Conservation (phyloP, 768 basidiomycete genomes). For the Hirschioporus abietinus region DNA sequence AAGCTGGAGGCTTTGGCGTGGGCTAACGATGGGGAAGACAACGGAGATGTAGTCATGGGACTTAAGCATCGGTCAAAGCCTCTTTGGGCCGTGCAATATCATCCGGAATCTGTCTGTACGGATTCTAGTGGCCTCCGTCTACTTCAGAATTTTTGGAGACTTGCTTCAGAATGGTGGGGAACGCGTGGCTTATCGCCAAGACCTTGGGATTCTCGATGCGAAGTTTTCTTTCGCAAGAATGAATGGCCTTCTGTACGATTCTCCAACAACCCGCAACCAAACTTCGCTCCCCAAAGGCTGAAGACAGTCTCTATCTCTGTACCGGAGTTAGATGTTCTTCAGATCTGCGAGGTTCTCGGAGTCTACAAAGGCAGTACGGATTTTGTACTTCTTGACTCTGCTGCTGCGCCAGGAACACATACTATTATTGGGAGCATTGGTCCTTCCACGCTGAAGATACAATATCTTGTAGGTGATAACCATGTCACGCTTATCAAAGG, state of each 20-base stretch:
- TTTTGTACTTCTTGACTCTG: slow-evolving; percentile 73
- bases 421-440: slow-evolving; percentile 66
- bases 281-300: slow-evolving; percentile 18
- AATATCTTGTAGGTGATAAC: slow-evolving; percentile 46
- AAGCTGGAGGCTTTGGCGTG: slow-evolving; percentile 63
- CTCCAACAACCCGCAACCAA: slow-evolving; percentile 16
- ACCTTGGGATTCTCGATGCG: slow-evolving; percentile 36
- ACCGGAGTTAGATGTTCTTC: slow-evolving; percentile 35
- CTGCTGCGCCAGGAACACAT: slow-evolving; percentile 66
- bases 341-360: slow-evolving; percentile 59
- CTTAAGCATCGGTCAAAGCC: slow-evolving; percentile 57
- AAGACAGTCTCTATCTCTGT: slow-evolving; percentile 36
- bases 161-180: slow-evolving; percentile 55
- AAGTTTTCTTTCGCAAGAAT: slow-evolving; percentile 29
- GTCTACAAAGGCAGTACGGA: slow-evolving; percentile 51
- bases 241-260: slow-evolving; percentile 53
- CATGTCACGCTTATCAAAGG: slow-evolving; percentile 42
- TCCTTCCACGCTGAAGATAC: slow-evolving; percentile 50
- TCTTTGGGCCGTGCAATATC: slow-evolving; percentile 88
- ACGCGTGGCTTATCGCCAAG: slow-evolving; percentile 30
- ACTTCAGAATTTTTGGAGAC: slow-evolving; percentile 67
- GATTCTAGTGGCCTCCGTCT: slow-evolving; percentile 62
- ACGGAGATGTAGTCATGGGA: slow-evolving; percentile 71
- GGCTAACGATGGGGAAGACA: slow-evolving; percentile 61
- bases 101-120: slow-evolving; percentile 80